Percentiles rank a stretch among this genome's conserved stretches.
phyloP scores from a whole-genome alignment of 2,329 filamentous ascomycete genomes.

The Phialophora chinensis region DNA sequence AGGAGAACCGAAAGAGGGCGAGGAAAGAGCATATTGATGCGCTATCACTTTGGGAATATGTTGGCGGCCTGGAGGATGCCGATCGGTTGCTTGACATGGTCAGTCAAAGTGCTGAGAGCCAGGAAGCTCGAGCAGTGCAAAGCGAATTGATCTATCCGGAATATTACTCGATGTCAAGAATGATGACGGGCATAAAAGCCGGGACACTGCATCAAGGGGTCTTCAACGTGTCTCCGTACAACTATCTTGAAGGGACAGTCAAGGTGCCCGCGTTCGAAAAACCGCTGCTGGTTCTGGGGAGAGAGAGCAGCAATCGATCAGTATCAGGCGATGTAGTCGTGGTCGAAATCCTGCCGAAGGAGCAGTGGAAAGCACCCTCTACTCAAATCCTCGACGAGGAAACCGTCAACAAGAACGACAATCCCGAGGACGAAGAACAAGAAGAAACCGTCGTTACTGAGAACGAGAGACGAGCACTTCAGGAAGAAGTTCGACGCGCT shows the following conservation, averaged over 20 bases:
- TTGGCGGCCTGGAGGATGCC: conserved; percentile 80
- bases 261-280: conserved; percentile 90
- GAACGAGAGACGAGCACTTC: conserved; percentile 81
- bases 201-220: conserved; percentile 90
- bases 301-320: conserved; percentile 94
- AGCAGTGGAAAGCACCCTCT: conserved; percentile 96
- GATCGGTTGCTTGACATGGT: conserved; percentile 93
- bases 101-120: conserved; percentile 74
- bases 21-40: conserved; percentile 75
- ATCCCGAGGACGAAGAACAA: conserved; percentile 80
- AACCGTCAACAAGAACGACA: conserved; percentile 87
- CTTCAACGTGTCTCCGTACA: conserved; percentile 97
- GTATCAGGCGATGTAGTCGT: conserved; percentile 92
- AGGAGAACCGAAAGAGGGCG: conserved; percentile 82
- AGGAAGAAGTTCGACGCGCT: conserved; percentile 86
- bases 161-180: conserved; percentile 84
- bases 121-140: conserved; percentile 68
- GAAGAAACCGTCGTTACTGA: conserved; percentile 82
- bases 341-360: conserved; percentile 87
- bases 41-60: conserved; percentile 74
- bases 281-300: conserved; percentile 81
- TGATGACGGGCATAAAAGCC: conserved; percentile 91
- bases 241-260: conserved; percentile 93
- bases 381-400: conserved; percentile 97
- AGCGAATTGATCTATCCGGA: conserved; percentile 82